Base-by-base conservation (phyloP, 805 yeast species). In the Komagataella populi region DNA sequence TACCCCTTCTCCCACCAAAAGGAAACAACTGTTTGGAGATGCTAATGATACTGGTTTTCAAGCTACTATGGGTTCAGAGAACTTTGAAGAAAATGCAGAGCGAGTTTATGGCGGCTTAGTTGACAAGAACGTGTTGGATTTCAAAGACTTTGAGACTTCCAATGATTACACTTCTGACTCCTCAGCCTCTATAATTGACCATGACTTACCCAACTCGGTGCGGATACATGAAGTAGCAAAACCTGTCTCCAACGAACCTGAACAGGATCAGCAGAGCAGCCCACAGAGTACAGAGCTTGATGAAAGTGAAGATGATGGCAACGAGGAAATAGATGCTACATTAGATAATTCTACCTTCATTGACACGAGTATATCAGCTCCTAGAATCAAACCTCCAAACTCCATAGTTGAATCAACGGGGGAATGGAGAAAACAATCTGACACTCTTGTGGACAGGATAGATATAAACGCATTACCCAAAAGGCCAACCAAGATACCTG, bases 11-110 rank as follows among this genome's bases (percentile, higher is more conserved):
- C 39, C 39, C 14, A 30, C 39, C 12, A 30, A 30, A 30, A 30
- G 39, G 14, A 30, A 30, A 14, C 39, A 30, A 4, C 14, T 30
- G n/a, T 30, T 30, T 30, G 39, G 39, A 30, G 39, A 30, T 5
- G 8, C 14, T 30, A 22, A 22, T 20, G 48, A 46, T 14, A 23
- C 48, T 8, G 48, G 20, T 46, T 46, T 46, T 12, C 36, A 30
- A 10, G 39, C n/a, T 8, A 30, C 39, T 30, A 30, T 30, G 39
- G 39, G 39, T 14, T 30, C 57, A 46, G 52, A 57, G 44, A 49
- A 58, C 48, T 45, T 52, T 30, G 56, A 54, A 43, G 18, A 30
- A 45, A 44, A 43, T 45, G 52, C 52, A 24, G 50, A 49, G 47
- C 18, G 52, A 43, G 46, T 52, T 16, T n/a, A 48, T 18, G 52